These are phyloP conservation scores for Clarireedia monteithiana DNA, from an alignment of 2,329 filamentous ascomycete genomes.

Conservation along the genomic window DNA sequence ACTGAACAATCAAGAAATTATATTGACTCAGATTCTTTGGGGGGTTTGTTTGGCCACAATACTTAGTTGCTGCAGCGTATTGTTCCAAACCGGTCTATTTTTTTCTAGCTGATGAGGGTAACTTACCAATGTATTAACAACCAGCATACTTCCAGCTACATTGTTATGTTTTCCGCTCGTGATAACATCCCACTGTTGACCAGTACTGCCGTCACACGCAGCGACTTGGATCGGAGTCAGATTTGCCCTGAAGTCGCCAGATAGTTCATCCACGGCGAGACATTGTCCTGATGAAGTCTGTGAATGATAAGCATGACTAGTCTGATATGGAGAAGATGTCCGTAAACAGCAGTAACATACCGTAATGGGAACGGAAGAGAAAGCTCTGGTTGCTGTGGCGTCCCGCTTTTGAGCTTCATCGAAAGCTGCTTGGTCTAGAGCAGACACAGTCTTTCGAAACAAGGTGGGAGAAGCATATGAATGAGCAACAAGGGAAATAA, in stretches of 20 bases:
- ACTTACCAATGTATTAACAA: conserved; percentile 44
- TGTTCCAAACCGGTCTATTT: too few species aligned
- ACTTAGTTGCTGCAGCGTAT: too few species aligned
- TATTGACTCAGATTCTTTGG: neutral
- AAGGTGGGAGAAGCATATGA: conserved; percentile 1
- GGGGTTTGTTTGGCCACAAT: too few species aligned
- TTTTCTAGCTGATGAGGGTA: neutral
- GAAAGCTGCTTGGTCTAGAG: conserved; percentile 22
- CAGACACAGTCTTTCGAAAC: neutral
- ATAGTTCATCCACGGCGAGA: conserved; percentile 37
- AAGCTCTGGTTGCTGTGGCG: conserved; percentile 34
- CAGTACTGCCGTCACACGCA: conserved; percentile 32
- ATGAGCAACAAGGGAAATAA: neutral
- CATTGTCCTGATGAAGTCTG: conserved; percentile 32
- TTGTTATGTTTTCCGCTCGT: conserved; percentile 45
- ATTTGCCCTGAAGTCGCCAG: conserved; percentile 39
- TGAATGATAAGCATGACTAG: neutral
- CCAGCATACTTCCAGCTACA: conserved; percentile 35
- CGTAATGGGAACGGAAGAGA: conserved; percentile 34
- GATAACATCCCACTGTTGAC: conserved; percentile 38
- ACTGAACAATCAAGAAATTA: neutral
- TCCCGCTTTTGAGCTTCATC: conserved; percentile 38
- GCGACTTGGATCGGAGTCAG: conserved; percentile 36
- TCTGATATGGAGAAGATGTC: neutral
- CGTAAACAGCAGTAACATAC: conserved; percentile 16